Evolutionary conservation across 2,329 filamentous ascomycete genomes (phyloP), one percentile per base, ranked within the genome.

Genomic region (Orbilia javanica): DNA sequence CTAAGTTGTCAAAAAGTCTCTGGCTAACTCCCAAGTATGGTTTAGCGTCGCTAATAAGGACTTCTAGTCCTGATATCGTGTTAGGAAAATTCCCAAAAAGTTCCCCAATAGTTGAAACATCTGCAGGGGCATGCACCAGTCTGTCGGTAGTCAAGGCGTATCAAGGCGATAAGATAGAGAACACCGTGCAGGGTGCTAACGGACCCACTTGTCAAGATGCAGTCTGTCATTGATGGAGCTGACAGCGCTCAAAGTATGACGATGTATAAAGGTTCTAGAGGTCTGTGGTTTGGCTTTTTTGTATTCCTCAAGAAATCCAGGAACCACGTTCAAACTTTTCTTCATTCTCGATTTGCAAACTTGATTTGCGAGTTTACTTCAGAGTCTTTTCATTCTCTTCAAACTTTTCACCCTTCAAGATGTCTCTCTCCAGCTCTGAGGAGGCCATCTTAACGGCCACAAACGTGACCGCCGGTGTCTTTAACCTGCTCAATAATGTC

Each of bases 401-500:
- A 64, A 20, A 48, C 27, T n/a, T 46, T 34, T 64, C 42, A 71
- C 31, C 3, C 55, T n/a, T 11, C 31, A 55, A 3, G 22, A 72
- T 72, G 68, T 72, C 68, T 31, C 36, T 66, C 1, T 57, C 22
- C 4, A 22, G 31, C 10, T 31, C 46, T 6, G 69, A 65, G 60
- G 60, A 73, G 44, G 69, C 69, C 36, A 73, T 73, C 36, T 50
- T 73, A 25, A 64, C 55, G 42, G 69, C 69, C 46, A 60, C 69
- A 7, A 73, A 73, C 29, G 69, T 73, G 57, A 66, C 57, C 20
- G 69, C 34, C 15, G 20, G 44, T 50, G 60, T 66, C 18, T 73
- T 73, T 27, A 48, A 39, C 18, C 20, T 66, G 20, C 36, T 73
- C 31, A 57, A 57, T 34, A 65, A 60, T 20, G 60, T 66, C 42